Percentiles rank a stretch among this genome's conserved stretches.
phyloP scores from a whole-genome alignment of 495 filamentous ascomycete species.

The Aspergillus saccharolyticus region DNA sequence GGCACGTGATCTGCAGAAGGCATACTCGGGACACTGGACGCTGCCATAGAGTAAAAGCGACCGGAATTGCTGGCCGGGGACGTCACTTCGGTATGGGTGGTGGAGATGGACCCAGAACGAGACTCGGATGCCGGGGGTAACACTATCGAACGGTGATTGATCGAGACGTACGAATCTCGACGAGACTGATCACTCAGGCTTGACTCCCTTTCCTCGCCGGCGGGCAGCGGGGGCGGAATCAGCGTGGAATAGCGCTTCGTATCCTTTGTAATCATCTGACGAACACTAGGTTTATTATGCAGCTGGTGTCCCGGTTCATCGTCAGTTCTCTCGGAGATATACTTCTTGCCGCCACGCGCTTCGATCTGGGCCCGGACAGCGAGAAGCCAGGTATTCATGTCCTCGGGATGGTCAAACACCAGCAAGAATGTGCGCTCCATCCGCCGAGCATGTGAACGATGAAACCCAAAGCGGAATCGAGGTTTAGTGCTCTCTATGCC shows the following conservation, averaged over 20 bases:
- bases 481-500: conserved; percentile 51
- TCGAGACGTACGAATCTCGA: conserved; percentile 28
- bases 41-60: conserved; percentile 17
- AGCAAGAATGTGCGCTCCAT: conserved; percentile 68
- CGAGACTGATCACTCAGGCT: conserved; percentile 26
- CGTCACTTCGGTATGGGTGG: conserved; percentile 25
- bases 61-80: conserved; percentile 13
- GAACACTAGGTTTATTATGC: conserved; percentile 32
- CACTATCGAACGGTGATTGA: conserved; percentile 28
- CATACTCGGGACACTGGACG: conserved; percentile 2
- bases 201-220: conserved; percentile 26
- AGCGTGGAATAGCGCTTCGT: conserved; percentile 58
- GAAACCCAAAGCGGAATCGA: conserved; percentile 65
- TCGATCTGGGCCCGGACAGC: conserved; percentile 64
- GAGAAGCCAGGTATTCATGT: conserved; percentile 78
- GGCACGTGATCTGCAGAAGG: conserved; percentile 9
- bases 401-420: conserved; percentile 72
- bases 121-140: conserved; percentile 21
- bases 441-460: conserved; percentile 52
- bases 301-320: conserved; percentile 37
- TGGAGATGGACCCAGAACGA: conserved; percentile 30
- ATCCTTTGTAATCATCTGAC: conserved; percentile 43
- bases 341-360: conserved; percentile 61
- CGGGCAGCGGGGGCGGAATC: conserved; percentile 46
- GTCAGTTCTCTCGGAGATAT: conserved; percentile 47